Evolutionary conservation across 495 filamentous ascomycete species (phyloP).

Genomic region (Chaetomium fimeti): DNA sequence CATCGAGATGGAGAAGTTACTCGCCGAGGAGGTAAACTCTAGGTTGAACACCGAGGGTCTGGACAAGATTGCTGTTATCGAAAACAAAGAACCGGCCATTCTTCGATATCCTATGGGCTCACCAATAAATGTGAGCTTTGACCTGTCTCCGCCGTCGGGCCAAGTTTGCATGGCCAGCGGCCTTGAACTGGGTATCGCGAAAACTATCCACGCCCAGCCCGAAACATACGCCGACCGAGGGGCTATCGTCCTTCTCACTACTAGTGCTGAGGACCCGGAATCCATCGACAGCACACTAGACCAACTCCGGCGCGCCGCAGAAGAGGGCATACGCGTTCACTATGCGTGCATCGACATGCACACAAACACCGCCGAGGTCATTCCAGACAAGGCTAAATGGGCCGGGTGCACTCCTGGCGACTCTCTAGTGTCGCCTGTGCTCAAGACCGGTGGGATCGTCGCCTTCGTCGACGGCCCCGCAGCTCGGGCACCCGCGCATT

Average conservation of each 20-base stretch:
- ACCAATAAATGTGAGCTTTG: constrained; percentile 15
- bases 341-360: constrained; percentile 28
- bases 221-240: constrained; percentile 28
- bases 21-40: constrained; percentile 17
- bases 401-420: constrained; percentile 17
- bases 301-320: constrained; percentile 22
- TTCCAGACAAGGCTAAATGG: neutral
- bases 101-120: constrained; percentile 23
- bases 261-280: constrained; percentile 15
- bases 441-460: constrained; percentile 27
- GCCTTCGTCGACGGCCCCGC: constrained; percentile 18
- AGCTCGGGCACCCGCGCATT: constrained; percentile 2
- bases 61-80: constrained; percentile 24
- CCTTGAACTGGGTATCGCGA: constrained; percentile 25
- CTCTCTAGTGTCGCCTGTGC: constrained; percentile 25
- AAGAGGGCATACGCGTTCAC: constrained; percentile 31
- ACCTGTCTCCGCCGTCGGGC: neutral
- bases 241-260: constrained; percentile 22
- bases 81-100: constrained; percentile 18
- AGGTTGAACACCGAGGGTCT: constrained; percentile 12
- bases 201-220: constrained; percentile 24
- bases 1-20: neutral
- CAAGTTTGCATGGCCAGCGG: constrained; percentile 19
- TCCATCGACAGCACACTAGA: constrained; percentile 1
- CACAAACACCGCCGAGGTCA: neutral